phyloP scores from a whole-genome alignment of 169 alveolate genomes.

The Plasmodium cynomolgi region DNA sequence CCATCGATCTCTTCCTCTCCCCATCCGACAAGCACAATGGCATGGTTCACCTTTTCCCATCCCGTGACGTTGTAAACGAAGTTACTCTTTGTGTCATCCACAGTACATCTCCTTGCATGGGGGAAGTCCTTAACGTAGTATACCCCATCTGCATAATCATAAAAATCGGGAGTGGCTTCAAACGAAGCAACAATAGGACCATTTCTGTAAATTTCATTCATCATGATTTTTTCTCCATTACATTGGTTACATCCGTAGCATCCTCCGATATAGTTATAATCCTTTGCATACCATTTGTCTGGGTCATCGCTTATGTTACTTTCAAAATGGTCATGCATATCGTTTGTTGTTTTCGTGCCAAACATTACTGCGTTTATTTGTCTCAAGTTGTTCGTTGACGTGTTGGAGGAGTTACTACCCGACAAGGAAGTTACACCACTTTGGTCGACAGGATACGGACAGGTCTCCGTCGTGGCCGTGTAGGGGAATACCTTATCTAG shows the following conservation, averaged over 20 bases:
- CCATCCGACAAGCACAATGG: conserved; percentile 93
- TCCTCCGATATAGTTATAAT: conserved; percentile 90
- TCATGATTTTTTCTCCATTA: conserved; percentile 85
- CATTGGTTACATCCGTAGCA: conserved; percentile 87
- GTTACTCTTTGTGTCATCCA: background rate
- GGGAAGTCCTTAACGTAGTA: conserved; percentile 40
- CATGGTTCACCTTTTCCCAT: conserved; percentile 93
- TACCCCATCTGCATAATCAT: conserved; percentile 45
- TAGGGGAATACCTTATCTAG: conserved; percentile 78
- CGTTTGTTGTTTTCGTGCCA: background rate
- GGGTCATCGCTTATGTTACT: background rate
- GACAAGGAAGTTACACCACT: background rate
- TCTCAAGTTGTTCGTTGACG: background rate
- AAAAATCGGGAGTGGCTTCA: conserved; percentile 85
- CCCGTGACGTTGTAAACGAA: conserved; percentile 74
- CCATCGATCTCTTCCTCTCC: conserved; percentile 86
- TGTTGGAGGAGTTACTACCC: background rate
- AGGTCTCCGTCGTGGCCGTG: conserved; percentile 22
- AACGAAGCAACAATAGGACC: conserved; percentile 91
- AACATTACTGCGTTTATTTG: background rate
- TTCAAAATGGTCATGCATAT: background rate
- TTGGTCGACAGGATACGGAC: conserved; percentile 43
- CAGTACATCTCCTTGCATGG: conserved; percentile 56
- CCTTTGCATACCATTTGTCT: conserved; percentile 78
- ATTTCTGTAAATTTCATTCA: conserved; percentile 85